These are phyloP conservation scores for Galerina marginata DNA, from an alignment of 768 basidiomycete species.

Conservation along the genomic window DNA sequence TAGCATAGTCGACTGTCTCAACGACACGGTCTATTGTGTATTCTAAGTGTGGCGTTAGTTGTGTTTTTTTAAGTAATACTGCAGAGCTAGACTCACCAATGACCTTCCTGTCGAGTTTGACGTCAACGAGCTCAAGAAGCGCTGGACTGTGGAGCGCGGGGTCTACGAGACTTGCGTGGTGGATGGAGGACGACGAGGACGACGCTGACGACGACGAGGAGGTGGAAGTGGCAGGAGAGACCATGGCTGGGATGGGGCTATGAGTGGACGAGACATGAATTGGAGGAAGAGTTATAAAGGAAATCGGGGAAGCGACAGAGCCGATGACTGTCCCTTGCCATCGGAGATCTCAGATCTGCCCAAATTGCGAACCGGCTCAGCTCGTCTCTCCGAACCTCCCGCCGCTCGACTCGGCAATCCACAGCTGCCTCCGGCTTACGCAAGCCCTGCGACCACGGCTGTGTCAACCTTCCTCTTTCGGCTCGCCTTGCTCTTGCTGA, in stretches of 20 bases:
- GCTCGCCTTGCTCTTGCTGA: conserved; percentile 15
- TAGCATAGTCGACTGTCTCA: conserved; percentile 78
- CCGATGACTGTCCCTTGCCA: conserved; percentile 24
- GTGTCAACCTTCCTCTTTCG: conserved; percentile 13
- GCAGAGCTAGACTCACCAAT: conserved; percentile 56
- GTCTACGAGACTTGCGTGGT: conserved; percentile 63
- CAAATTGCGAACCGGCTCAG: conserved; percentile 20
- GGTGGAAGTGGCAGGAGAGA: conserved; percentile 23
- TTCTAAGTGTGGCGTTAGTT: conserved; percentile 45
- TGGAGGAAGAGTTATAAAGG: conserved; percentile 25
- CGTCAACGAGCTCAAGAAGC: conserved; percentile 69
- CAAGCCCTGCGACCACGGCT: conserved; percentile 27
- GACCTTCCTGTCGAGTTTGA: conserved; percentile 64
- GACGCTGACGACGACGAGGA: conserved; percentile 27
- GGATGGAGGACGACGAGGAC: conserved; percentile 37
- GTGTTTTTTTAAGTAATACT: conserved; percentile 1
- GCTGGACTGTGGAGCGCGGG: conserved; percentile 66
- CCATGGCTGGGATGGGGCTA: conserved; percentile 24
- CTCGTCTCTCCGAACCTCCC: conserved; percentile 8
- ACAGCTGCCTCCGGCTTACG: conserved; percentile 28
- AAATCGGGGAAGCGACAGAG: conserved; percentile 30
- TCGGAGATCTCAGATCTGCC: conserved; percentile 25
- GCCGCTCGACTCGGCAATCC: conserved; percentile 26
- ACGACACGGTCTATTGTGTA: conserved; percentile 71
- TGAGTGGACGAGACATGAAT: conserved; percentile 20